Base-by-base conservation (phyloP, 2,329 filamentous ascomycete species). In the Epichloe uncinata region DNA sequence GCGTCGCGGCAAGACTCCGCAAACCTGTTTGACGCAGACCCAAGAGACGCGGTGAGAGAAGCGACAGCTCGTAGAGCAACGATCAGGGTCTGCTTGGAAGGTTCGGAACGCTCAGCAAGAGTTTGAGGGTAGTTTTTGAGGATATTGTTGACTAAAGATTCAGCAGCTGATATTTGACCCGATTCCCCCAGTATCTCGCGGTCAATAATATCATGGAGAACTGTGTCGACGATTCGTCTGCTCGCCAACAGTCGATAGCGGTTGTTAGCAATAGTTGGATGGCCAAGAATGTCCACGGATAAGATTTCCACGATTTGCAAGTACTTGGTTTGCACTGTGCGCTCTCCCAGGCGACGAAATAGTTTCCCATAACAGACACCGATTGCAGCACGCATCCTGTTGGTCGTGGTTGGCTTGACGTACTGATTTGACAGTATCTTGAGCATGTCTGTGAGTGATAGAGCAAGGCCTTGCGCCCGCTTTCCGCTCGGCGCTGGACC, bases 121-220 rank as follows among this genome's bases (percentile, higher is more conserved):
- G 84, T 84, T 63, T 95, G 88, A 0, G 93, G 91, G 57, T 95
- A 97, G 63, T 97, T 93, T 63, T 95, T 97, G 45, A 98, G 74
- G 43, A 96, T 75, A 51, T 88, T 83, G 63, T 95, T 95, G 61
- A 96, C 80, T 48, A 98, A 69, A 53, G 81, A 79, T 59, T 82
- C 87, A 6, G 88, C 87, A 30, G 87, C 89, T 57, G 84, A 82
- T 52, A 91, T 73, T 61, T 96, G 91, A 7, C 89, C 90, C 13
- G 86, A 87, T 65, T 98, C 91, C 12, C 89, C 89, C 2, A 98
- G 74, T 57, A 96, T 85, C 56, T 83, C 81, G 51, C 78, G 77
- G 8, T 88, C 88, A 55, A 97, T 77, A 7, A 93, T 81, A 52
- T 90, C 85, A 59, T 95, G 87, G 11, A 98, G 71, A 45, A 96